Evolutionary conservation across 768 basidiomycete genomes (phyloP).

Genomic region (Auricularia sp.): DNA sequence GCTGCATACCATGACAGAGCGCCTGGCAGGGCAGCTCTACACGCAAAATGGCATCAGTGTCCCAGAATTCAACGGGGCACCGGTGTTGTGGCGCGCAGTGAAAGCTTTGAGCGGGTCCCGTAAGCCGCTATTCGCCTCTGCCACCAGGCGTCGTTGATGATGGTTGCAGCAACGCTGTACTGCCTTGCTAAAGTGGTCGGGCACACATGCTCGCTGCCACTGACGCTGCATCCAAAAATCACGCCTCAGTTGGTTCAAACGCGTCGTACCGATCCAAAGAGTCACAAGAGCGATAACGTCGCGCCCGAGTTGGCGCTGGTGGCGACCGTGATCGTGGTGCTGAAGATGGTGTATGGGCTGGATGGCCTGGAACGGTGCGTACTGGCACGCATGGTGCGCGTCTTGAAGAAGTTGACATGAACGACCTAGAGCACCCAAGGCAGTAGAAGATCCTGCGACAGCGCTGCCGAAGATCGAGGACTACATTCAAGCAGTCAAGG

Average conservation of each 20-base stretch:
- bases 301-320: constrained; percentile 59
- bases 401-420: constrained; percentile 25
- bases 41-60: constrained; percentile 42
- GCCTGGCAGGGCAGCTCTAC: constrained; percentile 50
- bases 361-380: constrained; percentile 56
- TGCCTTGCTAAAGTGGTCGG: constrained; percentile 50
- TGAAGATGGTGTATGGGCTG: constrained; percentile 81
- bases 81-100: constrained; percentile 68
- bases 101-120: constrained; percentile 63
- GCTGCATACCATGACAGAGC: constrained; percentile 53
- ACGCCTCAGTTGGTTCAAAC: constrained; percentile 31
- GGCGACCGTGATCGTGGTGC: constrained; percentile 51
- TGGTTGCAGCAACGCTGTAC: constrained; percentile 50
- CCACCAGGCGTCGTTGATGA: neutral
- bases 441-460: constrained; percentile 46
- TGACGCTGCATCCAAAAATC: constrained; percentile 49
- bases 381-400: constrained; percentile 16
- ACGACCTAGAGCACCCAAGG: neutral
- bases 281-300: constrained; percentile 50
- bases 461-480: constrained; percentile 44
- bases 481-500: constrained; percentile 35
- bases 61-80: constrained; percentile 68
- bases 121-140: constrained; percentile 33
- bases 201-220: constrained; percentile 44
- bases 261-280: constrained; percentile 29